Base-by-base conservation (phyloP, 441 rosid genomes). In the Aquilaria agallochum region DNA sequence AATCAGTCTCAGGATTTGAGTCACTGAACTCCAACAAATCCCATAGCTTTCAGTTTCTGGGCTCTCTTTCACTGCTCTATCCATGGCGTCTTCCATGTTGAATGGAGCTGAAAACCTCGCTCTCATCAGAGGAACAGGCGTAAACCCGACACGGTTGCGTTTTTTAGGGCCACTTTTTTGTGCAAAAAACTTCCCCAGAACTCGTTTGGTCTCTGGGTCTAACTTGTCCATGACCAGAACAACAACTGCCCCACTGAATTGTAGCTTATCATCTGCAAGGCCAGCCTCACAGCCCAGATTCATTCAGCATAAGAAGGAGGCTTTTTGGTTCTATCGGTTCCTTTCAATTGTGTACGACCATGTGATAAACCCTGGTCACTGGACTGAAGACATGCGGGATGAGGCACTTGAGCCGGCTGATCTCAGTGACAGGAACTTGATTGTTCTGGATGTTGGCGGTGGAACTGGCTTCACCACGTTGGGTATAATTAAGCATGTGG, bases 351-450 rank as follows among this genome's bases (percentile, higher is more conserved):
- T 84, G 14, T 91, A 95, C 74, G 99, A 94, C 87, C 94, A 91
- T 55, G 74, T 89, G 55, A 78, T 91, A 62, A 91, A 91, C 78
- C 97, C 96, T 0, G 91, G 92, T 9, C 99, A 94, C 68, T 94
- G 96, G 94, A 91, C 92, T n/a, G 96, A 94, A 78, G 96, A 89
- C 63, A 94, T 94, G 99, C 78, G 99, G 64, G 97, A 89, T 55
- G 95, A 84, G 11, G 99, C 99, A 2, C 93, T 91, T 2, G 96
- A 91, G 84, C 97, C 94, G 5, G 97, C 97, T 54, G 98, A 90
- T 76, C 92, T 93, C 55, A 73, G 62, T 69, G 67, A 77, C 70
- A 78, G 88, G 59, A 74, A 82, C 59, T 70, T 88, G 97, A n/a
- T 88, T 0, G 94, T 93, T n/a, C 96, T 88, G 13, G 97, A 93